Conservation (phyloP, 768 basidiomycete species). For the Pulveroboletus sp. region DNA sequence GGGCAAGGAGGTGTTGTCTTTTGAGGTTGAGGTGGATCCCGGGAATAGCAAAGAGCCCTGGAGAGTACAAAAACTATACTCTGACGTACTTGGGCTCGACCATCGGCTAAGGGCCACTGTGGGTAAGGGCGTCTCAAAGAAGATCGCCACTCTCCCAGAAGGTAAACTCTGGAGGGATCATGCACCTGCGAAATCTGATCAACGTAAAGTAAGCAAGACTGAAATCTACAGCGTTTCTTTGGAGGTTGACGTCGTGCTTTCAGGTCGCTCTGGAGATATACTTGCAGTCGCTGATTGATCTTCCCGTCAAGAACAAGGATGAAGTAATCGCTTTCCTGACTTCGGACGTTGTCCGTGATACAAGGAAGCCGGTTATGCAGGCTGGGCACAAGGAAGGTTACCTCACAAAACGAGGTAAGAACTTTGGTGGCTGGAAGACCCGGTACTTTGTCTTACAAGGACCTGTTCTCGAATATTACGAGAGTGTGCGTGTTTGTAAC, state of each 20-base stretch:
- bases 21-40: conserved; percentile 75
- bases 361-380: conserved; percentile 74
- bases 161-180: conserved; percentile 96
- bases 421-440: conserved; percentile 97
- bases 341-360: conserved; percentile 78
- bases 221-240: neutral
- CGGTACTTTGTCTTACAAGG: conserved; percentile 94
- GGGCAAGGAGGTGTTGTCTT: conserved; percentile 90
- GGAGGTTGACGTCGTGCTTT: conserved; percentile 5
- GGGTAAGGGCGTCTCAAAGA: conserved; percentile 72
- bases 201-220: conserved; percentile 71
- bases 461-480: conserved; percentile 90
- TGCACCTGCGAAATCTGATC: conserved; percentile 94
- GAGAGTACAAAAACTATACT: conserved; percentile 91
- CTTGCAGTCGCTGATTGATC: conserved; percentile 75
- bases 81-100: conserved; percentile 88
- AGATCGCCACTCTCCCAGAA: conserved; percentile 81
- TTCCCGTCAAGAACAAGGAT: conserved; percentile 83
- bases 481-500: conserved; percentile 67
- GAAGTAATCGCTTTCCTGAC: conserved; percentile 92
- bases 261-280: conserved; percentile 82
- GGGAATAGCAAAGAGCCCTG: conserved; percentile 69
- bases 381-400: conserved; percentile 92
- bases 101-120: conserved; percentile 57
- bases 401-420: conserved; percentile 93